These are phyloP conservation scores for Colletotrichum incanum DNA, from an alignment of 2,329 filamentous ascomycete species.

Conservation along the genomic window DNA sequence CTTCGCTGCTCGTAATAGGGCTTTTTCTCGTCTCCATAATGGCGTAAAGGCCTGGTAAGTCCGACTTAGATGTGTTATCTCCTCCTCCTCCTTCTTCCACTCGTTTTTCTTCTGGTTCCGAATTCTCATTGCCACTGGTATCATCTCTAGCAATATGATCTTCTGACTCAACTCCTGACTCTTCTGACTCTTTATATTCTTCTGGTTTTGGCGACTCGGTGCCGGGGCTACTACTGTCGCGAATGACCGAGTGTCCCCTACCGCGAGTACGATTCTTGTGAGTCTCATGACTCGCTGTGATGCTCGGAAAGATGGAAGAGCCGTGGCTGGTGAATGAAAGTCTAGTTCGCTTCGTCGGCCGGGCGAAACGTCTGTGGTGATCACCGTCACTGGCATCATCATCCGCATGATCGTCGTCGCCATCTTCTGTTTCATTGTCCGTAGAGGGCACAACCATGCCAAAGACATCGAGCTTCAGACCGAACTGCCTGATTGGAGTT, in stretches of 20 bases:
- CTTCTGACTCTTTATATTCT: not conserved
- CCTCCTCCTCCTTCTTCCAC: not conserved
- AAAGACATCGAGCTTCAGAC: slow-evolving; percentile 5
- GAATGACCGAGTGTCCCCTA: not conserved
- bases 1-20: not conserved
- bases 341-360: slow-evolving; percentile 1
- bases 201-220: not conserved
- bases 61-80: not conserved
- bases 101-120: not conserved
- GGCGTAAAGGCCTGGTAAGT: not conserved
- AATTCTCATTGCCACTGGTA: not conserved
- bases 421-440: not conserved
- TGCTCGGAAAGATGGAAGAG: not conserved
- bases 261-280: not conserved
- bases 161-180: not conserved
- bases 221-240: not conserved
- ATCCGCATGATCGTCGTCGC: not conserved
- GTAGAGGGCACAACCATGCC: slow-evolving; percentile 5
- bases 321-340: not conserved
- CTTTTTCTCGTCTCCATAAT: not conserved
- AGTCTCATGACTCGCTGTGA: rapidly evolving
- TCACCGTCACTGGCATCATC: not conserved
- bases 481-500: not conserved
- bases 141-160: not conserved
- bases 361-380: not conserved